Percentiles rank a stretch among this genome's conserved stretches.
These are phyloP conservation scores for Oxalis stricta DNA, from an alignment of 441 rosid species.

Conservation along the genomic window DNA sequence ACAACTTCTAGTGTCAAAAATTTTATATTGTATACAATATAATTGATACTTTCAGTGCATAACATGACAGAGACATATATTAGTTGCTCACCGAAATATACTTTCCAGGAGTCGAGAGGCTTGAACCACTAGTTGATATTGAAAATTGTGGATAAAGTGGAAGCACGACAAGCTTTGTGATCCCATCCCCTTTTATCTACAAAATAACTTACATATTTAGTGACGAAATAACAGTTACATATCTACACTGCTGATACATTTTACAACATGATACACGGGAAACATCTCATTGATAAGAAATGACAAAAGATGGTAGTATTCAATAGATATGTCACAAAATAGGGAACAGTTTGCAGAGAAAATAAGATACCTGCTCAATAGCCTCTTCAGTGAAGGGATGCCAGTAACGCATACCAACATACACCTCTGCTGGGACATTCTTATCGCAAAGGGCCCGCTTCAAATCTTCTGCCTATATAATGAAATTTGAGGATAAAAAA, in stretches of 20 bases:
- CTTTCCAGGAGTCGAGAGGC: constrained; percentile 88
- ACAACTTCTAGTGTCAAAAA: constrained; percentile 13
- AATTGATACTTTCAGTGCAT: constrained; percentile 2
- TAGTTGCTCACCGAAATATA: constrained; percentile 57
- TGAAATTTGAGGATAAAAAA: not conserved
- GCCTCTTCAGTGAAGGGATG: constrained; percentile 99
- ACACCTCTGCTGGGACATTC: constrained; percentile 76
- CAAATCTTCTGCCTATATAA: constrained; percentile 67
- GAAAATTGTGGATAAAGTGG: constrained; percentile 98
- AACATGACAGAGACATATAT: constrained; percentile 2
- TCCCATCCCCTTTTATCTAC: constrained; percentile 76
- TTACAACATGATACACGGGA: not conserved
- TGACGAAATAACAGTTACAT: not conserved
- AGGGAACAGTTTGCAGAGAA: too few species aligned
- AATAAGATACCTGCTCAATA: constrained; percentile 64
- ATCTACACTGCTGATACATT: not conserved
- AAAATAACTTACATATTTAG: not conserved
- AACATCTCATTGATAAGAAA: not conserved
- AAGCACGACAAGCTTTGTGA: constrained; percentile 86
- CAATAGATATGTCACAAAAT: too few species aligned
- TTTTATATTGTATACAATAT: constrained; percentile 3
- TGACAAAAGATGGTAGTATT: too few species aligned
- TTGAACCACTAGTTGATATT: constrained; percentile 96
- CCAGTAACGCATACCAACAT: constrained; percentile 99
- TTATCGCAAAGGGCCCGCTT: constrained; percentile 72